A percentile compares a stretch with the other conserved stretches of the same genome.
Conservation (phyloP, 805 yeast species). For the Teunomyces cretensis region DNA sequence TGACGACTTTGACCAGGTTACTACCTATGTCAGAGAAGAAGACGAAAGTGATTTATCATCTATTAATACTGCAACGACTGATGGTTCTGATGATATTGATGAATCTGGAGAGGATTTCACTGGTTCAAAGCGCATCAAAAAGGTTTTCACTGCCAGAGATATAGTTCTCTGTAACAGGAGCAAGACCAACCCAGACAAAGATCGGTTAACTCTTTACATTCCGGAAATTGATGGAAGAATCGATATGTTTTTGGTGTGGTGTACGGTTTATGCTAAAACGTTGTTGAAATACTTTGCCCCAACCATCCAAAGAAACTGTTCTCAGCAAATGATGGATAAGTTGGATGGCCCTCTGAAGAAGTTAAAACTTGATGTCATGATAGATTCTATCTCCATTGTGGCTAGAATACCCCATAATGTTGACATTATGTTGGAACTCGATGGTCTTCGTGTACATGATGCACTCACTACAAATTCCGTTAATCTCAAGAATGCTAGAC, state of each 20-base stretch:
- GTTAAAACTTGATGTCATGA: constrained; percentile 28
- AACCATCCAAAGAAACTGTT: constrained; percentile 24
- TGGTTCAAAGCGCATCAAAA: constrained; percentile 27
- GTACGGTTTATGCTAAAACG: constrained; percentile 37
- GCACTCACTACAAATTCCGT: constrained; percentile 26
- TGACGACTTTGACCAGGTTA: constrained; percentile 31
- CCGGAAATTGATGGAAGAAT: constrained; percentile 40
- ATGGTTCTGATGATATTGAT: constrained; percentile 9
- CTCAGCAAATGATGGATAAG: constrained; percentile 24
- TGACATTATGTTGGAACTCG: constrained; percentile 47
- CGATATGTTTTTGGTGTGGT: constrained; percentile 44
- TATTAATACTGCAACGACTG: constrained; percentile 21
- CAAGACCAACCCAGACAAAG: constrained; percentile 20
- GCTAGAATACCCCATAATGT: constrained; percentile 46
- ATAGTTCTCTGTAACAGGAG: constrained; percentile 23
- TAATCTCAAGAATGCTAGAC: constrained; percentile 36
- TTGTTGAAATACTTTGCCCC: constrained; percentile 35
- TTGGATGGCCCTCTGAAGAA: constrained; percentile 14
- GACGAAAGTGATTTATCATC: constrained; percentile 34
- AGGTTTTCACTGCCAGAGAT: constrained; percentile 30
- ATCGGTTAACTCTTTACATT: constrained; percentile 25
- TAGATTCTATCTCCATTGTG: constrained; percentile 40
- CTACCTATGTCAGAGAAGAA: constrained; percentile 18
- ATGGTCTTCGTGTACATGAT: constrained; percentile 26
- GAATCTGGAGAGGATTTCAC: constrained; percentile 9